Percentiles rank a stretch among this genome's conserved stretches.
Evolutionary conservation across 2,329 filamentous ascomycete genomes (phyloP).

Genomic region (Neospermospora avenae): DNA sequence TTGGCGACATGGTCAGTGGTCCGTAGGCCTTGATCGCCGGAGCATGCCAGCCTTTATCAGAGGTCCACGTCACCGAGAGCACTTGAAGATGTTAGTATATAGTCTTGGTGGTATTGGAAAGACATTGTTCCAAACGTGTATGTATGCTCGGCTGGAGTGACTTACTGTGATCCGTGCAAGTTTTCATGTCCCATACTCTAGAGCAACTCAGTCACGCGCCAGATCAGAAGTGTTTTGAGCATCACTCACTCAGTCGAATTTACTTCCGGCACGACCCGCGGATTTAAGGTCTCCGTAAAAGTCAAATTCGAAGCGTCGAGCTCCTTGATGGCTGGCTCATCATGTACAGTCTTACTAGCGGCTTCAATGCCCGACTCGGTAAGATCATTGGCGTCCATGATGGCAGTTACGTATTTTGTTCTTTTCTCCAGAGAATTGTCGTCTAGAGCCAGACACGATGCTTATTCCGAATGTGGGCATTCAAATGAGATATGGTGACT

Average conservation of each 20-base stretch:
- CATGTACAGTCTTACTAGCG: slow-evolving; percentile 8
- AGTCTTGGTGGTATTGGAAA: neutral
- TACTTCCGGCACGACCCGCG: slow-evolving; percentile 45
- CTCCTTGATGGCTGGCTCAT: slow-evolving; percentile 18
- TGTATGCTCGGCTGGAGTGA: neutral
- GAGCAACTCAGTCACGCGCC: neutral
- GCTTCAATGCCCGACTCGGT: slow-evolving; percentile 19
- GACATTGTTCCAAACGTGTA: neutral
- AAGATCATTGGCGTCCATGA: slow-evolving; percentile 24
- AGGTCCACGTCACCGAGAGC: slow-evolving; percentile 69
- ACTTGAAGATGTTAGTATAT: slow-evolving; percentile 37
- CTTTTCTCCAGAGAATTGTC: too few relatives aligned
- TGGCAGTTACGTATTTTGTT: neutral
- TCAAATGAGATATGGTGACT: neutral
- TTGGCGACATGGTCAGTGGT: slow-evolving; percentile 74
- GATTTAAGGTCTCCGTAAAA: slow-evolving; percentile 47
- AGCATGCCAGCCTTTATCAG: slow-evolving; percentile 63
- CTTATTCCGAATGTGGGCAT: too few relatives aligned
- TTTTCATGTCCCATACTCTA: slow-evolving; percentile 12
- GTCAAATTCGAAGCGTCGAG: slow-evolving; percentile 59
- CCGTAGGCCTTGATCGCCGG: slow-evolving; percentile 76
- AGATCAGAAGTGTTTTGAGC: neutral
- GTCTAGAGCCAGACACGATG: too few relatives aligned
- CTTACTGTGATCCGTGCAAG: slow-evolving; percentile 13
- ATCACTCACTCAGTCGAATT: slow-evolving; percentile 19